Base-by-base conservation (phyloP, 345 rosid genomes). In the Clausena lansium region DNA sequence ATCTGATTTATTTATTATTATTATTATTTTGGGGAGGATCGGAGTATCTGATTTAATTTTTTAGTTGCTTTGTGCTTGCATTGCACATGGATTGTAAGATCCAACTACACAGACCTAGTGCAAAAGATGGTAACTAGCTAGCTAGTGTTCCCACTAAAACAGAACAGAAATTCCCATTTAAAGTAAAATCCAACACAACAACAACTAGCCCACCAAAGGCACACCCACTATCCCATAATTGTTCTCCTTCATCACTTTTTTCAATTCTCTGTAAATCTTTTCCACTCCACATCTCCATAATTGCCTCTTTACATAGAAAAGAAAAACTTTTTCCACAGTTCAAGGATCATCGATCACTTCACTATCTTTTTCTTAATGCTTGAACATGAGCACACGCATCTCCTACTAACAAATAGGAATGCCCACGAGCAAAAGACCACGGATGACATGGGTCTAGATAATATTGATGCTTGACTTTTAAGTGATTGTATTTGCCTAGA, bases 291-390 rank as follows among this genome's bases (percentile, higher is more conserved):
- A 45, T 47, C 82, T 85, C 67, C 47, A 84, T 87, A 71, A 85
- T 85, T 83, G 83, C 78, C 39, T 80, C 85, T 85, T 83, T 85
- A 83, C 73, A 82, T 71, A 79, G 77, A 78, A 81, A 85, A 82
- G 82, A 82, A 83, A 74, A 75, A 33, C 85, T 87, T 87, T 85
- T 81, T 83, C 85, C 85, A 82, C 88, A 83, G 90, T 80, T 72
- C 57, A 75, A 35, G 88, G 82, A 81, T 81, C 80, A 52, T 52
- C 63, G 2, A 20, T 32, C 74, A 70, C 35, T 52, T 70, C 74
- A 10, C n/a, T 70, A 45, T 45, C 50, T 20, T 70, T 30, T 70
- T 10, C 30, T 63, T 41, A 25, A 24, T 57, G 74, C 64, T 52
- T 67, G 28, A 65, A 67, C 72, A 80, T 65, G 24, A 35, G 38